A percentile compares a stretch with the other conserved stretches of the same genome.
phyloP scores from a whole-genome alignment of 352 stramenopile genomes.

The Plasmopara viticola region DNA sequence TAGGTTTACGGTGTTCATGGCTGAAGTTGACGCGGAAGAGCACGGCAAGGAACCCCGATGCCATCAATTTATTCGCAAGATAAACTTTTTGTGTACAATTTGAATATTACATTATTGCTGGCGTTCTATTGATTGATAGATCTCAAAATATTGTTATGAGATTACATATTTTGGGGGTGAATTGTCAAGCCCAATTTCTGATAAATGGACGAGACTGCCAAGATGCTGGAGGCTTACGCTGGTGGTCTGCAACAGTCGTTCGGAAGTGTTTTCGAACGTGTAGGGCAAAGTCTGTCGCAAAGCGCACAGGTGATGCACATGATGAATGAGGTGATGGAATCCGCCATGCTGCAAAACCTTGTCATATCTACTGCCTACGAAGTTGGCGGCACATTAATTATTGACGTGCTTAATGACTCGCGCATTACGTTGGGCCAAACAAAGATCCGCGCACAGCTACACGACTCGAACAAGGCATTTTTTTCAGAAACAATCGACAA shows the following conservation, averaged over 20 bases:
- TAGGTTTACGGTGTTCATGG: too few relatives aligned
- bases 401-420: constrained; percentile 47
- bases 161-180: too few relatives aligned
- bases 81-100: too few relatives aligned
- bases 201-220: constrained; percentile 62
- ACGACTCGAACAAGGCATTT: constrained; percentile 5
- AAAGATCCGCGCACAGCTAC: constrained; percentile 17
- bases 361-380: constrained; percentile 24
- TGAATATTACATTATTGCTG: too few relatives aligned
- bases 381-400: constrained; percentile 15
- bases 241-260: constrained; percentile 69
- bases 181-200: too few relatives aligned
- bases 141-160: too few relatives aligned
- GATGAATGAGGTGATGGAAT: constrained; percentile 83
- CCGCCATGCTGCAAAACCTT: constrained; percentile 65
- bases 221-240: constrained; percentile 52
- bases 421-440: constrained; percentile 43
- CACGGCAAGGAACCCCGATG: too few relatives aligned
- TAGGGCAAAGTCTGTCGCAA: constrained; percentile 58
- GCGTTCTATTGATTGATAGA: too few relatives aligned
- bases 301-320: constrained; percentile 72
- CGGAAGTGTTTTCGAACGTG: constrained; percentile 55
- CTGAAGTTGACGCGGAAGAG: too few relatives aligned
- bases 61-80: too few relatives aligned
- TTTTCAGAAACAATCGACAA: constrained; percentile 21